These are phyloP conservation scores for Penicillium hordei DNA, from an alignment of 2,329 filamentous ascomycete species.

Conservation along the genomic window DNA sequence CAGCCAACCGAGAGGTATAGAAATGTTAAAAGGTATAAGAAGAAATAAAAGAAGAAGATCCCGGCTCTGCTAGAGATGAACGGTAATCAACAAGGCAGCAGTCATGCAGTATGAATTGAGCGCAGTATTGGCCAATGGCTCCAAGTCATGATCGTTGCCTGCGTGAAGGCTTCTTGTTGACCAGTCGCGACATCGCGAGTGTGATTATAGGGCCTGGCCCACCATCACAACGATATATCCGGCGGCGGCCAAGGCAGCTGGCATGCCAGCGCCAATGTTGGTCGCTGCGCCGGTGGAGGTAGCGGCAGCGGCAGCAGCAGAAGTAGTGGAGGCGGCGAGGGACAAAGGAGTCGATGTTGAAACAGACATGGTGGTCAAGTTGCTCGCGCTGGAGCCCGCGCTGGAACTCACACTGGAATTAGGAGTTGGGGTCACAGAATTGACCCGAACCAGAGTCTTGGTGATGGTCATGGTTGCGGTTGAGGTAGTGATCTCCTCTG, in stretches of 20 bases:
- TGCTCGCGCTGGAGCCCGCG: background rate
- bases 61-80: constrained; percentile 27
- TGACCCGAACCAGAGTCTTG: constrained; percentile 47
- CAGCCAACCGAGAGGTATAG: constrained; percentile 24
- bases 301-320: constrained; percentile 14
- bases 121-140: background rate
- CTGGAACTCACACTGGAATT: constrained; percentile 4
- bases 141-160: background rate
- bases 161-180: background rate
- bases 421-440: constrained; percentile 38
- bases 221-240: constrained; percentile 41
- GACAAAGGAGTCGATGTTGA: constrained; percentile 26
- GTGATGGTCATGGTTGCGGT: constrained; percentile 41
- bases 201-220: constrained; percentile 35
- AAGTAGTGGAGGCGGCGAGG: constrained; percentile 12
- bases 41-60: constrained; percentile 18
- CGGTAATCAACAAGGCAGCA: constrained; percentile 12
- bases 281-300: constrained; percentile 22
- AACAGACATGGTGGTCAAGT: constrained; percentile 16
- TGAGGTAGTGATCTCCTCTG: constrained; percentile 29
- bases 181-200: background rate
- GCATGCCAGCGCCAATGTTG: constrained; percentile 26
- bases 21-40: constrained; percentile 19
- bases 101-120: constrained; percentile 2
- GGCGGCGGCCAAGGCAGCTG: constrained; percentile 34